A percentile compares a stretch with the other conserved stretches of the same genome.
phyloP scores from a whole-genome alignment of 2,329 filamentous ascomycete species.

The Intubia oerlemansii region DNA sequence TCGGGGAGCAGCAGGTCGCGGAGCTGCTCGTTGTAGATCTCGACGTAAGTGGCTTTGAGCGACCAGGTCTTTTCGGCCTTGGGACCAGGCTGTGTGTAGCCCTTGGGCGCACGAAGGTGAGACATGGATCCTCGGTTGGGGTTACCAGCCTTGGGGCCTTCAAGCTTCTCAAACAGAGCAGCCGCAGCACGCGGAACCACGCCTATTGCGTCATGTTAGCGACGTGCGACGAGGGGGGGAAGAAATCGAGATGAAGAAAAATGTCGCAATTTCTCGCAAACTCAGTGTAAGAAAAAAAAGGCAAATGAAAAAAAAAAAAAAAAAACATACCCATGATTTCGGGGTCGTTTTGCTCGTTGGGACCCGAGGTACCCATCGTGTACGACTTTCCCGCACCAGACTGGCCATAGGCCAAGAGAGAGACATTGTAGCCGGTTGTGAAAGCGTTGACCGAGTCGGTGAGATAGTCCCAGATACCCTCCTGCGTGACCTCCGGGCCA shows the following conservation, averaged over 20 bases:
- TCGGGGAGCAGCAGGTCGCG: conserved; percentile 78
- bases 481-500: conserved; percentile 59
- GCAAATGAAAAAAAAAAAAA: neutral
- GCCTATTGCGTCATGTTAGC: conserved; percentile 27
- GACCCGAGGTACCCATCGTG: conserved; percentile 93
- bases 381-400: conserved; percentile 96
- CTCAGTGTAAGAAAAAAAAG: no score
- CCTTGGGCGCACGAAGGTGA: conserved; percentile 57
- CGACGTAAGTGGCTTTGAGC: conserved; percentile 80
- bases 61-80: conserved; percentile 63
- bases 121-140: conserved; percentile 44
- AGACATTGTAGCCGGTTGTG: conserved; percentile 94
- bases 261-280: no score
- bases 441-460: conserved; percentile 79
- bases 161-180: conserved; percentile 72
- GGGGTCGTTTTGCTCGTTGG: conserved; percentile 48
- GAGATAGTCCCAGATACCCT: conserved; percentile 87
- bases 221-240: neutral
- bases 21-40: conserved; percentile 96
- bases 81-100: conserved; percentile 41
- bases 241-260: no score
- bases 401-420: conserved; percentile 87
- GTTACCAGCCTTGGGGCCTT: conserved; percentile 24
- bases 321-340: conserved; percentile 52
- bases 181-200: conserved; percentile 86